These are phyloP conservation scores for apple (Malus domestica) DNA, from an alignment of 306 rosid genomes.

Conservation along the genomic window DNA sequence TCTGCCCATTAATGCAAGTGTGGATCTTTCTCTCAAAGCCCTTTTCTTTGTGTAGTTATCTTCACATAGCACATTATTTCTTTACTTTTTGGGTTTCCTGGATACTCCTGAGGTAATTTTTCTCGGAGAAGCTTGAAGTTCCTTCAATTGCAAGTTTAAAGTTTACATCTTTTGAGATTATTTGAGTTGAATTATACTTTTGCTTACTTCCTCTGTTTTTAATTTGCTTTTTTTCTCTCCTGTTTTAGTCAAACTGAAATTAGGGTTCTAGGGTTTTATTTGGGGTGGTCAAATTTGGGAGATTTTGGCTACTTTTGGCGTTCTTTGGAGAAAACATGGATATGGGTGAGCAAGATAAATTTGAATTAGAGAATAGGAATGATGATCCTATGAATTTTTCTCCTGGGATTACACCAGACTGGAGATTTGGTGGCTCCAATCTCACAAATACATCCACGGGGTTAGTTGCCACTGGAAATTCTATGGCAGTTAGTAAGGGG, in stretches of 20 bases:
- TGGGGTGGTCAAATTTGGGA: constrained; percentile 18
- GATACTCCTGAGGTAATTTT: not conserved
- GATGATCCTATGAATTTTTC: constrained; percentile 64
- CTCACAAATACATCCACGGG: constrained; percentile 51
- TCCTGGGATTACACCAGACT: constrained; percentile 50
- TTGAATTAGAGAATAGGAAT: constrained; percentile 56
- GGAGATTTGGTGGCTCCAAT: constrained; percentile 64
- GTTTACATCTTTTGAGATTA: constrained; percentile 4
- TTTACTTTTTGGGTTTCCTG: not conserved
- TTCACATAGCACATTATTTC: not conserved
- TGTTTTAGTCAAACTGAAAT: not conserved
- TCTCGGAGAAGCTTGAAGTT: constrained; percentile 12
- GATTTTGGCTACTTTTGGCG: constrained; percentile 25
- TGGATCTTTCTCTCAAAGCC: constrained; percentile 13
- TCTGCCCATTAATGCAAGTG: constrained; percentile 28
- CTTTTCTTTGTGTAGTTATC: constrained; percentile 2
- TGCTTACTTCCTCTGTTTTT: not conserved
- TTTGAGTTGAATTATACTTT: constrained; percentile 12
- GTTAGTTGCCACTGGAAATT: constrained; percentile 39
- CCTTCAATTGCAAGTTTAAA: constrained; percentile 14
- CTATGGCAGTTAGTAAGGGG: constrained; percentile 41
- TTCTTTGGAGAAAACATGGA: constrained; percentile 38
- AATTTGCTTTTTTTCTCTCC: not conserved
- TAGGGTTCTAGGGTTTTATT: constrained; percentile 8
- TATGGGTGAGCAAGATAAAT: constrained; percentile 66